phyloP scores from a whole-genome alignment of 805 yeast genomes.

The Cyberlindnera nakhonratchasimensis region DNA sequence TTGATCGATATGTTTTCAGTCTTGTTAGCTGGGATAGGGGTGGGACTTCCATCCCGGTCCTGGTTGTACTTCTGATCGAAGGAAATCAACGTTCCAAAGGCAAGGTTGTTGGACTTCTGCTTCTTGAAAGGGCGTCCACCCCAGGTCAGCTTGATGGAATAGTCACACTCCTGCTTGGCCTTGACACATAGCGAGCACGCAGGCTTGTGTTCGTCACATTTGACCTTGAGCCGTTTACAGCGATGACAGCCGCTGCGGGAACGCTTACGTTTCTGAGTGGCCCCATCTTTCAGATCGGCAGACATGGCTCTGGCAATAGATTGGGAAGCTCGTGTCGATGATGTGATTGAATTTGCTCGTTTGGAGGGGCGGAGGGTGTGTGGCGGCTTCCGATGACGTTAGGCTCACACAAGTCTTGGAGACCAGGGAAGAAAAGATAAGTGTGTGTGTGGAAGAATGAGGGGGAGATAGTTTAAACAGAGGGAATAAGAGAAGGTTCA shows the following conservation, averaged over 20 bases:
- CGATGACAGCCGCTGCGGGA: constrained; percentile 59
- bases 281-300: neutral
- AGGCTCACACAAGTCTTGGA: too few relatives aligned
- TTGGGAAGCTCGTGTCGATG: neutral
- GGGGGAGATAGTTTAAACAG: too few relatives aligned
- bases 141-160: constrained; percentile 62
- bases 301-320: neutral
- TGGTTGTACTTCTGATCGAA: constrained; percentile 19
- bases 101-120: constrained; percentile 30
- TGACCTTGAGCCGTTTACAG: constrained; percentile 59
- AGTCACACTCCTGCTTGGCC: constrained; percentile 51
- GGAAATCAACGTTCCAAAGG: constrained; percentile 19
- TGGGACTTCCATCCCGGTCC: neutral
- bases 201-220: constrained; percentile 71
- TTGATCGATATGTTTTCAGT: neutral
- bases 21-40: neutral
- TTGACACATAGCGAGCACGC: constrained; percentile 53
- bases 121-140: constrained; percentile 67
- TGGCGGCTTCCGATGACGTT: too few relatives aligned
- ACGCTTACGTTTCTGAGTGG: constrained; percentile 33
- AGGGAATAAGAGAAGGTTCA: too few relatives aligned
- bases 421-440: too few relatives aligned
- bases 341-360: neutral
- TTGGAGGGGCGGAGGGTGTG: too few relatives aligned
- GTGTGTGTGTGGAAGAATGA: too few relatives aligned